phyloP scores from a whole-genome alignment of 148 eudicot species.

The Euryodendron excelsum region DNA sequence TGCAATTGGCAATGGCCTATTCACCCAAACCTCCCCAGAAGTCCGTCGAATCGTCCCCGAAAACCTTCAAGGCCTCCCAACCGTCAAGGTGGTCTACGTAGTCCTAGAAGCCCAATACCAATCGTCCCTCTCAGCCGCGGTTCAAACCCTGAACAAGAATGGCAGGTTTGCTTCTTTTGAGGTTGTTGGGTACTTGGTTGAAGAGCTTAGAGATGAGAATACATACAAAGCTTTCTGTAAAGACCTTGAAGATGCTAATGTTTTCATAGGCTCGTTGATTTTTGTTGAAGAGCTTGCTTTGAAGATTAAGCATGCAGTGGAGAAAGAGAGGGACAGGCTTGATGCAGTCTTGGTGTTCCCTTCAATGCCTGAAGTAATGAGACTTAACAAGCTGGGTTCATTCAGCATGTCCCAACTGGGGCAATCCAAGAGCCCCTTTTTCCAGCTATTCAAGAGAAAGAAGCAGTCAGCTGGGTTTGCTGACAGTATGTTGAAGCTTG shows the following conservation, averaged over 20 bases:
- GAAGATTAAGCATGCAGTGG: constrained; percentile 86
- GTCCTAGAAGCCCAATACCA: constrained; percentile 98
- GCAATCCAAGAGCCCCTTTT: constrained; percentile 91
- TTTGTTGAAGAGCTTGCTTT: constrained; percentile 93
- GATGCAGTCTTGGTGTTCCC: constrained; percentile 98
- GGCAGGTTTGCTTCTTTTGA: constrained; percentile 58
- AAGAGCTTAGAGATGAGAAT: constrained; percentile 84
- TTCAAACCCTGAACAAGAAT: constrained; percentile 59
- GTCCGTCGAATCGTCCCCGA: constrained; percentile 86
- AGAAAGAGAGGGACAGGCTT: constrained; percentile 83
- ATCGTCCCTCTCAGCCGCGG: constrained; percentile 80
- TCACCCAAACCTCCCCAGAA: constrained; percentile 92
- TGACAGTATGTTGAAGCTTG: constrained; percentile 93
- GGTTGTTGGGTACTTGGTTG: constrained; percentile 94
- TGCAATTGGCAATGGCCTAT: constrained; percentile 79
- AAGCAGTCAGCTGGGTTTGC: constrained; percentile 90
- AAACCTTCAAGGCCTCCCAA: constrained; percentile 50
- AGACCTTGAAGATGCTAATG: constrained; percentile 87
- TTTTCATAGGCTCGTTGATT: constrained; percentile 92
- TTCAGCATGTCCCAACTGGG: constrained; percentile 98
- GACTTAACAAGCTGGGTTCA: constrained; percentile 90
- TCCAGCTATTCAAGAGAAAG: constrained; percentile 93
- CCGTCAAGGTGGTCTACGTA: constrained; percentile 87
- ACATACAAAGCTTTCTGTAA: constrained; percentile 66
- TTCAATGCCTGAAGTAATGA: constrained; percentile 99